Conservation (phyloP, 129 eudicot genomes). For the Artemisia tridentata region DNA sequence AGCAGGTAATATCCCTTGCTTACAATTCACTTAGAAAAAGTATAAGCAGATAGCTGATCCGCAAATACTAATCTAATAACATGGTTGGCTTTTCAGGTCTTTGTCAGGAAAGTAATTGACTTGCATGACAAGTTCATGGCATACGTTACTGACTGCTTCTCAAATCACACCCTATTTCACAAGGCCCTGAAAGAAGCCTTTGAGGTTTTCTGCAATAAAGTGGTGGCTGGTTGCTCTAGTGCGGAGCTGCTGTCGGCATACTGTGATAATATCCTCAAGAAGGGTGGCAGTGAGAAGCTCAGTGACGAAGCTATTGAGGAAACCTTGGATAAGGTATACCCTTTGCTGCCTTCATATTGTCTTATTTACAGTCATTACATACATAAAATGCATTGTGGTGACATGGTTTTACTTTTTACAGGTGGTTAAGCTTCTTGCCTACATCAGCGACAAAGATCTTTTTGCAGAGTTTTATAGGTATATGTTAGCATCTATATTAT, state of each 20-base stretch:
- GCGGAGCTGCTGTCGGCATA: constrained; percentile 69
- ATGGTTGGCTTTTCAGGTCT: constrained; percentile 13
- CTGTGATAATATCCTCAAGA: constrained; percentile 75
- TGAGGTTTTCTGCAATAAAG: constrained; percentile 71
- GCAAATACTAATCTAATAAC: background rate
- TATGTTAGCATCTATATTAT: background rate
- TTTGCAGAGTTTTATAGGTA: constrained; percentile 87
- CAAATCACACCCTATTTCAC: constrained; percentile 58
- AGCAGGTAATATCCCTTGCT: constrained; percentile 39
- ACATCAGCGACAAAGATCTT: constrained; percentile 84
- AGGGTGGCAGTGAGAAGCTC: constrained; percentile 70
- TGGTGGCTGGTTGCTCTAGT: constrained; percentile 61
- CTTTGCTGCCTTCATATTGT: background rate
- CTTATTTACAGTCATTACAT: background rate
- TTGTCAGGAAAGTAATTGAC: constrained; percentile 60
- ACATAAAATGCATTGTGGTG: background rate
- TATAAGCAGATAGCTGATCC: background rate
- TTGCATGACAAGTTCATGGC: constrained; percentile 69
- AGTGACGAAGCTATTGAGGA: constrained; percentile 91
- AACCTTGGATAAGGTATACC: constrained; percentile 71
- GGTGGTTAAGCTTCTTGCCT: constrained; percentile 81
- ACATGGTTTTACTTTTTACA: constrained; percentile 18
- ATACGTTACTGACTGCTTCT: constrained; percentile 61
- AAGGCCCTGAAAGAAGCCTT: constrained; percentile 83
- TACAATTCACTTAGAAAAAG: background rate